A percentile compares a stretch with the other conserved stretches of the same genome.
These are phyloP conservation scores for Volvariella volvacea DNA, from an alignment of 1,284 basidiomycete genomes.

Conservation along the genomic window DNA sequence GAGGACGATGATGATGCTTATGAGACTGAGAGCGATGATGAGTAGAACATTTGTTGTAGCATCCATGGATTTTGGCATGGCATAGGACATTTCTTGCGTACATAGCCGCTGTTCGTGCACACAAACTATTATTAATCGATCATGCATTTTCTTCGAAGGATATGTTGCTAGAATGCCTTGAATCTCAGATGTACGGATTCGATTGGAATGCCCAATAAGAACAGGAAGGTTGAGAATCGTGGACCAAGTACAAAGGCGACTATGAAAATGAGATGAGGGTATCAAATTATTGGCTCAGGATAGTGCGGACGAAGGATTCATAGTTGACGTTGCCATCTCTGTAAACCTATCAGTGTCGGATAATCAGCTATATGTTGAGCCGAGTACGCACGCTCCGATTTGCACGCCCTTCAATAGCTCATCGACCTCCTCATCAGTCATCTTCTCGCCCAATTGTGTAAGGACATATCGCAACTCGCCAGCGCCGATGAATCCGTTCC, in stretches of 20 bases:
- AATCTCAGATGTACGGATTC: too few species aligned
- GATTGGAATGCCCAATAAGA: too few species aligned
- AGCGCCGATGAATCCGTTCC: constrained; percentile 93
- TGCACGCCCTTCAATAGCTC: constrained; percentile 95
- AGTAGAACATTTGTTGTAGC: too few species aligned
- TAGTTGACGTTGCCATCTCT: constrained; percentile 98
- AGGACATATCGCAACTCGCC: constrained; percentile 92
- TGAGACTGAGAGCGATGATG: constrained; percentile 43
- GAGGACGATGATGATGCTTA: constrained; percentile 53
- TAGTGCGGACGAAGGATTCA: constrained; percentile 91
- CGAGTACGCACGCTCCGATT: constrained; percentile 68
- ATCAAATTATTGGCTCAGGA: constrained; percentile 64
- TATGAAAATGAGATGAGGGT: too few species aligned
- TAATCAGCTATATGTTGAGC: neutral
- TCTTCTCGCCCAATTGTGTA: constrained; percentile 95
- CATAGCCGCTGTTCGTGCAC: too few species aligned
- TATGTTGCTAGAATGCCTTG: too few species aligned
- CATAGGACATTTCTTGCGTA: too few species aligned
- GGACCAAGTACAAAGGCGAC: too few species aligned
- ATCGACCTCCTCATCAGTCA: constrained; percentile 96
- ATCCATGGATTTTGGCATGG: too few species aligned
- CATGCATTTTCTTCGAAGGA: too few species aligned
- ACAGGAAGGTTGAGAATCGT: too few species aligned
- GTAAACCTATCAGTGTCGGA: constrained; percentile 14
- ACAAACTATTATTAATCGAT: too few species aligned